Base-by-base conservation (phyloP, 73 alveolate species). In the Breviolum minutum region DNA sequence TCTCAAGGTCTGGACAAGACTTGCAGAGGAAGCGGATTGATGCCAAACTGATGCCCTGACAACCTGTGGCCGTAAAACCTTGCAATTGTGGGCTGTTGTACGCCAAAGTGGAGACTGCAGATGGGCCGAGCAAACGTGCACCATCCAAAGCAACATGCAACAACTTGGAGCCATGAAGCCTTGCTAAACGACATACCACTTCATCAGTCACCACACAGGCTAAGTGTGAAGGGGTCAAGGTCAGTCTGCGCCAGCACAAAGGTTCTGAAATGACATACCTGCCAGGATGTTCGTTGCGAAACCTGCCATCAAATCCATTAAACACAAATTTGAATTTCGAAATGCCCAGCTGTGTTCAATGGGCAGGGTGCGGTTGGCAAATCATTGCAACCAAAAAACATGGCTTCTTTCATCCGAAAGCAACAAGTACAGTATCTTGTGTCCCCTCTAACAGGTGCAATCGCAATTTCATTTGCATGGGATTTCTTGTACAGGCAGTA, bases 1-100 rank as follows among this genome's bases (percentile, higher is more conserved):
- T 91, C 63, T 70, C 76, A 61, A 91, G 63, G 60, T n/a, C 54
- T 2, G 88, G 97, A 11, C 97, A 91, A 54, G 97, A 91, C 30
- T 91, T 91, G 97, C 97, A 91, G 26, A 91, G 74, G 97, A 91
- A 91, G 88, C 88, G 77, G 48, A 91, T 73, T 29, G 97, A 77
- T 27, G 88, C 97, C 11, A 70, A 91, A 76, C 88, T 62, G 20
- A 91, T 91, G 9, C 88, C 88, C 63, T 48, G 76, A 32, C 97
- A 91, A 27, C 88, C 97, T 10, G 54, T 64, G 74, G 88, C 97
- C 16, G 88, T 54, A 76, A 91, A 91, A 63, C 97, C 77, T 27
- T 71, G 97, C 88, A 91, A 32, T 69, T 91, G 97, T 22, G 88
- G 88, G 54, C 97, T 70, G 88, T 91, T 32, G 79, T 91, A 54